phyloP scores from a whole-genome alignment of 306 rosid species.

The Rosa chinensis region DNA sequence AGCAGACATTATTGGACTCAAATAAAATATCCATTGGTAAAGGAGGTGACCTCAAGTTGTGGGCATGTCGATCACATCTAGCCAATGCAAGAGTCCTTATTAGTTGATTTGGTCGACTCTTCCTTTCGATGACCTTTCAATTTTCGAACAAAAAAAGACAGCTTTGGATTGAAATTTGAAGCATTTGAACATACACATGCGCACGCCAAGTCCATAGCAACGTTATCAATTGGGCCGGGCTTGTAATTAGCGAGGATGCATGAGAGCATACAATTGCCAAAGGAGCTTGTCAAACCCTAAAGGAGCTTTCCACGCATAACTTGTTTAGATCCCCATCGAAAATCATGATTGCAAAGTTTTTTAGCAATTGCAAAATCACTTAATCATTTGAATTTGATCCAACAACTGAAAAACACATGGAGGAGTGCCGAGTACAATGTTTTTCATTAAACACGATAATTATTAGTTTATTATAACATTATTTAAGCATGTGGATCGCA shows the following conservation, averaged over 20 bases:
- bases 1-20: not conserved
- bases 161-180: not conserved
- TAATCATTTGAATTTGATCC: too few relatives aligned
- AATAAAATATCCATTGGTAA: not conserved
- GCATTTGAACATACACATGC: not conserved
- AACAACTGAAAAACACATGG: too few relatives aligned
- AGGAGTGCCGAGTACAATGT: too few relatives aligned
- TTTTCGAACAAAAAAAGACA: not conserved
- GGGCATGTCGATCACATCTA: not conserved
- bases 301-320: too few relatives aligned
- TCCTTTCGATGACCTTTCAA: not conserved
- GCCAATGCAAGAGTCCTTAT: not conserved
- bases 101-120: not conserved
- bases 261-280: too few relatives aligned
- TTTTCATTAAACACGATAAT: too few relatives aligned
- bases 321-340: too few relatives aligned
- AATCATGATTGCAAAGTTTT: too few relatives aligned
- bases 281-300: too few relatives aligned
- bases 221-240: not conserved
- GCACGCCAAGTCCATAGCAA: not conserved
- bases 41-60: not conserved
- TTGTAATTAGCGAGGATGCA: not conserved
- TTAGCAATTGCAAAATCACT: too few relatives aligned
- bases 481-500: too few relatives aligned
- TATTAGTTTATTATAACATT: too few relatives aligned